Percentiles rank a stretch among this genome's conserved stretches.
Conservation (phyloP, 257 asterid genomes). For the Solanum appendiculatum region DNA sequence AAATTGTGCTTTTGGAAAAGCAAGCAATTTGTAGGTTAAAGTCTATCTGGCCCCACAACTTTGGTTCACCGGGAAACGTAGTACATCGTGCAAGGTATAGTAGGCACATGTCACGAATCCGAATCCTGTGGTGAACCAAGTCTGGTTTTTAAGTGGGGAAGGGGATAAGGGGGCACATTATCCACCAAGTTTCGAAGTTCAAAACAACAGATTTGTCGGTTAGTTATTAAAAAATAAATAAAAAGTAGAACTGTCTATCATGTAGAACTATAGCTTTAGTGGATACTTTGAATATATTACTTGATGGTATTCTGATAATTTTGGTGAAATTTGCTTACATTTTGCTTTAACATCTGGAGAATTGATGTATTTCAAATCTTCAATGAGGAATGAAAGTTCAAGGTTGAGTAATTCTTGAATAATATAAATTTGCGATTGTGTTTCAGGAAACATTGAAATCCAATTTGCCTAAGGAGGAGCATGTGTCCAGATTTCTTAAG, state of each 20-base stretch:
- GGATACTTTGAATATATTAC: not conserved
- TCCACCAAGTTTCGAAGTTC: not conserved
- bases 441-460: conserved; percentile 26
- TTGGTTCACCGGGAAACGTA: not conserved
- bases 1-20: not conserved
- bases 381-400: not conserved
- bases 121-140: not conserved
- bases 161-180: not conserved
- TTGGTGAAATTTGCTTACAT: not conserved
- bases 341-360: not conserved
- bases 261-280: not conserved
- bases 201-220: not conserved
- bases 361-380: not conserved
- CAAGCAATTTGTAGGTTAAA: not conserved
- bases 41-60: not conserved
- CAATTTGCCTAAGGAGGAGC: conserved; percentile 22
- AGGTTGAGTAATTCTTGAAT: not conserved
- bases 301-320: not conserved
- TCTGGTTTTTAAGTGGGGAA: not conserved
- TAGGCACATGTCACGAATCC: not conserved
- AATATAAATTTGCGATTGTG: not conserved
- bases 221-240: not conserved
- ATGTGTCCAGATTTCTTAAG: conserved; percentile 38
- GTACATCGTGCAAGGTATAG: not conserved
- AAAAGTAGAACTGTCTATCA: not conserved